Conservation (phyloP, 495 filamentous ascomycete genomes). For the Hyphodiscus hymeniophilus region DNA sequence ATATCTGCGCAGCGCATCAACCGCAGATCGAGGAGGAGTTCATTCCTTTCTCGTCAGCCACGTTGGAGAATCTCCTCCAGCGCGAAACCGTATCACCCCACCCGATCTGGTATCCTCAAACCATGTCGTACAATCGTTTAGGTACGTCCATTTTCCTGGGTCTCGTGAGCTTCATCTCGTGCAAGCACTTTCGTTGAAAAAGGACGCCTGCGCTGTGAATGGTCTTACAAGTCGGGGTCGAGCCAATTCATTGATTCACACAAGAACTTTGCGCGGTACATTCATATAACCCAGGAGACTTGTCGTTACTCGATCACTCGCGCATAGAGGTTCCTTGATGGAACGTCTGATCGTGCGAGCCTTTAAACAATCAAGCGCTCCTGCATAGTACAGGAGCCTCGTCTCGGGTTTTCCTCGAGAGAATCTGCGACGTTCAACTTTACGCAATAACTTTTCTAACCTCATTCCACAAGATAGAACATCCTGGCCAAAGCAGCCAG, state of each 20-base stretch:
- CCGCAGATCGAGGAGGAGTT: no score
- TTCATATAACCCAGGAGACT: background rate
- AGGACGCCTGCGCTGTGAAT: background rate
- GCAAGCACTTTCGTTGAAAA: background rate
- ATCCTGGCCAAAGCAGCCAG: constrained; percentile 19
- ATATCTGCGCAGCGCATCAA: no score
- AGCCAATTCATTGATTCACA: constrained; percentile 9
- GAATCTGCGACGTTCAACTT: constrained; percentile 7
- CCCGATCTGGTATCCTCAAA: background rate
- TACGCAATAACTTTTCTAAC: constrained; percentile 10
- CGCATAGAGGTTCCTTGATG: constrained; percentile 9
- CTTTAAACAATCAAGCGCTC: constrained; percentile 7
- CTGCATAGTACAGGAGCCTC: constrained; percentile 16
- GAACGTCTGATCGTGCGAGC: background rate
- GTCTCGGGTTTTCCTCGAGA: background rate
- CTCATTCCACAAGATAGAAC: constrained; percentile 8
- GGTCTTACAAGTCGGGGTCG: constrained; percentile 8
- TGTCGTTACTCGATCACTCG: background rate
- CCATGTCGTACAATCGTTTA: constrained; percentile 16
- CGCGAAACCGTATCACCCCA: no score
- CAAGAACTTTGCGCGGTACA: background rate
- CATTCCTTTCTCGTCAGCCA: no score
- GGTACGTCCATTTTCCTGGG: constrained; percentile 7
- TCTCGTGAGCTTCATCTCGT: background rate
- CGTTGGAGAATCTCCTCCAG: no score